phyloP scores from a whole-genome alignment of 805 yeast genomes.

The Phaffomyces thermotolerans region DNA sequence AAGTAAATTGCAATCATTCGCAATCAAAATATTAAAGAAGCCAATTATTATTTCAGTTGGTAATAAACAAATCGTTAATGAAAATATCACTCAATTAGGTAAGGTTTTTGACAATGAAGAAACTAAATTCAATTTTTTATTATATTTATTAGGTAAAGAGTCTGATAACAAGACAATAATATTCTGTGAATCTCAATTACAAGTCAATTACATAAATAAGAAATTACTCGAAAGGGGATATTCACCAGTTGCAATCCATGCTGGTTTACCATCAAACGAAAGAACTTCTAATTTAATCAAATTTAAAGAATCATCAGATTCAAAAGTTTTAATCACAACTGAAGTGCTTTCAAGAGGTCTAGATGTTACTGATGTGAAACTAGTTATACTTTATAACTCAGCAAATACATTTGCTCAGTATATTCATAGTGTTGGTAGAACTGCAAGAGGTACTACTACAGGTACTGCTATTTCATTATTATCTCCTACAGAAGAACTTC shows the following conservation, averaged over 20 bases:
- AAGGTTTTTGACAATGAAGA: slow-evolving; percentile 47
- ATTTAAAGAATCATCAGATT: slow-evolving; percentile 41
- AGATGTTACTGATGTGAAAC: slow-evolving; percentile 77
- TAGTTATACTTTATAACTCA: slow-evolving; percentile 77
- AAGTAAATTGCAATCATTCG: slow-evolving; percentile 65
- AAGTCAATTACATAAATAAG: slow-evolving; percentile 65
- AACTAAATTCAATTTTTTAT: slow-evolving; percentile 48
- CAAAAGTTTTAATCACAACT: slow-evolving; percentile 75
- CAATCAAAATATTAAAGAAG: slow-evolving; percentile 49
- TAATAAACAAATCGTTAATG: slow-evolving; percentile 71
- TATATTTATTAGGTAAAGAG: slow-evolving; percentile 46
- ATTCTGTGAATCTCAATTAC: slow-evolving; percentile 84
- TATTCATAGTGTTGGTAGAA: slow-evolving; percentile 92
- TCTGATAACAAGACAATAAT: slow-evolving; percentile 52
- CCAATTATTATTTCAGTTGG: slow-evolving; percentile 81
- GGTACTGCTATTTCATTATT: slow-evolving; percentile 79
- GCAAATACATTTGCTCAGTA: slow-evolving; percentile 92
- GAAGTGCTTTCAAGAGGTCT: slow-evolving; percentile 93
- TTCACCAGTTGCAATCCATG: slow-evolving; percentile 70
- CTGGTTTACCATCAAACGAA: slow-evolving; percentile 85
- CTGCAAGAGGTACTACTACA: slow-evolving; percentile 75
- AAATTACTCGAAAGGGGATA: slow-evolving; percentile 47
- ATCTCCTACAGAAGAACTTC: slow-evolving; percentile 53
- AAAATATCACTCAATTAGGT: slow-evolving; percentile 68
- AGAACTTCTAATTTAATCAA: slow-evolving; percentile 66